Conservation (phyloP, 495 filamentous ascomycete genomes). For the Extremus antarcticus region DNA sequence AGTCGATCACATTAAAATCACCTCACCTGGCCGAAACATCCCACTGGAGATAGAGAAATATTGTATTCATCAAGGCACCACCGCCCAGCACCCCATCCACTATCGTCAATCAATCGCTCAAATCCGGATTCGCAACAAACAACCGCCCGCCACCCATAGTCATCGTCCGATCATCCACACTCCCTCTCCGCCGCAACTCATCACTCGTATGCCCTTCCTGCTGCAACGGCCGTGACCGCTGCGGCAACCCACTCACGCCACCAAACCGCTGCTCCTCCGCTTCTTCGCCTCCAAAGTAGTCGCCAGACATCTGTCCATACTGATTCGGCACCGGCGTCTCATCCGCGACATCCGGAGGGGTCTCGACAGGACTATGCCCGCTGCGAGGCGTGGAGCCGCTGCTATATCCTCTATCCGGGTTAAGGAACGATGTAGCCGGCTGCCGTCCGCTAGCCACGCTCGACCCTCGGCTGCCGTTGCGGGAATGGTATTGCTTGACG, state of each 20-base stretch:
- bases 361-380: slow-evolving; percentile 34
- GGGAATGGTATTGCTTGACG: slow-evolving; percentile 35
- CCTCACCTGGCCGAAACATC: no score
- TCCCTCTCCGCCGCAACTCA: slow-evolving; percentile 72
- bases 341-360: slow-evolving; percentile 38
- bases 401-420: slow-evolving; percentile 46
- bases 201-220: slow-evolving; percentile 58
- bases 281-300: slow-evolving; percentile 35
- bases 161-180: slow-evolving; percentile 82
- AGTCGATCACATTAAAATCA: no score
- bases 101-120: slow-evolving; percentile 40
- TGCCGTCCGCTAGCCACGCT: slow-evolving; percentile 71
- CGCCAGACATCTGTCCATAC: slow-evolving; percentile 25
- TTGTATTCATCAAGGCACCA: not conserved
- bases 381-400: slow-evolving; percentile 54
- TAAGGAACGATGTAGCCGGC: slow-evolving; percentile 38
- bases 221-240: slow-evolving; percentile 24
- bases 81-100: no score
- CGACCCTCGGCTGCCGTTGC: slow-evolving; percentile 39
- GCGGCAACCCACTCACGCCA: slow-evolving; percentile 41
- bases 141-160: slow-evolving; percentile 75
- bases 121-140: slow-evolving; percentile 91
- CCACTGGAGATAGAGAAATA: no score
- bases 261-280: slow-evolving; percentile 51
- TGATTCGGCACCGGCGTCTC: slow-evolving; percentile 43